Conservation (phyloP, 192 early-diverging fungal genomes). For the Anaeromyces robustus region DNA sequence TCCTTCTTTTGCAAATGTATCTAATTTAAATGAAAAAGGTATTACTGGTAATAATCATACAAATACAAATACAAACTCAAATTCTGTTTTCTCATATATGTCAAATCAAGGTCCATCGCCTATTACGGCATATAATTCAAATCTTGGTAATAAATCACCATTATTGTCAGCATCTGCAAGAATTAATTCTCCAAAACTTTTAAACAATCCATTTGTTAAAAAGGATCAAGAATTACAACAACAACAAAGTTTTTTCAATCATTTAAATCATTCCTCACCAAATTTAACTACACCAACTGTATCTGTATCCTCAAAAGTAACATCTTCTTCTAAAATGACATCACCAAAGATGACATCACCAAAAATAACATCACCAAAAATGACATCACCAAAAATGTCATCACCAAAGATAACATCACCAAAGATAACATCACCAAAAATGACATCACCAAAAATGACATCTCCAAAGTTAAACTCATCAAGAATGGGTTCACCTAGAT, state of each 20-base stretch:
- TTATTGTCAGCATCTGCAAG: background rate
- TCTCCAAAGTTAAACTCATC: background rate
- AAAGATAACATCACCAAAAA: background rate
- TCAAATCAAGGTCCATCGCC: background rate
- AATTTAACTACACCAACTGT: background rate
- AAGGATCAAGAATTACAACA: background rate
- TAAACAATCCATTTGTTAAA: background rate
- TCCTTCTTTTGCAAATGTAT: too few relatives aligned
- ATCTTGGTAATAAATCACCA: background rate
- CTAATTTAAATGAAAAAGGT: too few relatives aligned
- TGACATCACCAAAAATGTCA: too few relatives aligned
- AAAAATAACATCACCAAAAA: background rate
- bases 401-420: background rate
- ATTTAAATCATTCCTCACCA: background rate
- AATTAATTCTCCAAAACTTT: background rate
- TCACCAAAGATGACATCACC: background rate
- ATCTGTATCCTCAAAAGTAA: too few relatives aligned
- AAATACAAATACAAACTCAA: too few relatives aligned
- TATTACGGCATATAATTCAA: background rate
- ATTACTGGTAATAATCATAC: too few relatives aligned
- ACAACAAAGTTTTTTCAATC: background rate
- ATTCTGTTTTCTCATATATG: background rate
- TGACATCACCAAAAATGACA: background rate
- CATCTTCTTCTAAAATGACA: background rate
- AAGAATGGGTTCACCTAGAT: too few relatives aligned